A percentile compares a stretch with the other conserved stretches of the same genome.
These are phyloP conservation scores for Salix arbutifolia DNA, from an alignment of 345 rosid species.

Conservation along the genomic window DNA sequence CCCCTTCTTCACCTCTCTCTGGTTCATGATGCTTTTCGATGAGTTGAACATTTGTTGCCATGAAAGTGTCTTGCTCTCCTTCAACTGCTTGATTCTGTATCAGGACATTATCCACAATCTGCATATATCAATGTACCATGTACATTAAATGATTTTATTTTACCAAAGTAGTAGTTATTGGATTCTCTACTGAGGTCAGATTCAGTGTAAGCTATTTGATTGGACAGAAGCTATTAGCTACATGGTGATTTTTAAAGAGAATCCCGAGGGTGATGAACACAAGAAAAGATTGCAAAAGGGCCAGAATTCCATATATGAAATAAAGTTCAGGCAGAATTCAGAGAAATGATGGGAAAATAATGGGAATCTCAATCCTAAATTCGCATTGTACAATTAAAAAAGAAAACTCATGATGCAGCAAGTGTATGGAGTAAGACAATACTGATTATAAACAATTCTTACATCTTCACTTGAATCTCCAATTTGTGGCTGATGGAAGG, in stretches of 20 bases:
- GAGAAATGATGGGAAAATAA: background rate
- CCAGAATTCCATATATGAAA: background rate
- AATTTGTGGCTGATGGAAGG: conserved; percentile 55
- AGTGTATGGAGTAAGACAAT: background rate
- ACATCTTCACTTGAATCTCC: conserved; percentile 72
- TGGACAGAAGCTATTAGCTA: background rate
- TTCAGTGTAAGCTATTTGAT: background rate
- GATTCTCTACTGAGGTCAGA: background rate
- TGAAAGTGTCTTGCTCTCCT: conserved; percentile 34
- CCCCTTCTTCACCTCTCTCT: conserved; percentile 56
- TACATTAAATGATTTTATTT: background rate
- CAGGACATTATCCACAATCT: conserved; percentile 56
- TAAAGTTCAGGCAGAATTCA: background rate
- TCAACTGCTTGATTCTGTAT: conserved; percentile 51
- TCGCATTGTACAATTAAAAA: background rate
- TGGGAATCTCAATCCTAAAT: background rate
- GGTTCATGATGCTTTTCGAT: conserved; percentile 29
- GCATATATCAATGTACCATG: conserved; percentile 14
- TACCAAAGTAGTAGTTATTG: background rate
- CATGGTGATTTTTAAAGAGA: background rate
- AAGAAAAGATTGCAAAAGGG: background rate
- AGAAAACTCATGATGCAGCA: background rate
- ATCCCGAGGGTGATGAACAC: background rate
- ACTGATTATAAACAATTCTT: conserved; percentile 27
- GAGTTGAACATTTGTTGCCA: conserved; percentile 36